Evolutionary conservation across 2,329 filamentous ascomycete species (phyloP).

Genomic region (Clonostachys chloroleuca): DNA sequence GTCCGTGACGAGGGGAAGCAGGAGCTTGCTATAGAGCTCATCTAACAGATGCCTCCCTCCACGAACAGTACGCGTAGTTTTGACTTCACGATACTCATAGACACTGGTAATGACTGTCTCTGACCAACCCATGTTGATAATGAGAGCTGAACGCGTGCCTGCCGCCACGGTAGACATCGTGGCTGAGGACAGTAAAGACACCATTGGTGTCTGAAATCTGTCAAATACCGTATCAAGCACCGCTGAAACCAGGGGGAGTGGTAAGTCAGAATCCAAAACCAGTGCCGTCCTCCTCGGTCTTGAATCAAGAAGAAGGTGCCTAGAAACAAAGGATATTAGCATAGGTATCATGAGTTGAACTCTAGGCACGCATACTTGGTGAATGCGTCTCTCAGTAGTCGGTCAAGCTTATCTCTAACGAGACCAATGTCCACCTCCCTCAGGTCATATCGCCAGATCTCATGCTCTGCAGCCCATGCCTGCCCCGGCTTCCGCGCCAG

Average conservation of each 20-base stretch:
- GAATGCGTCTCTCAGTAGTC: constrained; percentile 75
- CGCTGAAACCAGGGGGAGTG: constrained; percentile 72
- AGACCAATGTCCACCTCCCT: constrained; percentile 70
- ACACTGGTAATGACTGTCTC: constrained; percentile 83
- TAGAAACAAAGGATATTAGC: constrained; percentile 15
- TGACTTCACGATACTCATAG: constrained; percentile 85
- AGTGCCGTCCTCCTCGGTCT: constrained; percentile 72
- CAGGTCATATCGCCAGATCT: constrained; percentile 79
- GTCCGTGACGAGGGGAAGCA: constrained; percentile 31
- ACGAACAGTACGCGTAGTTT: constrained; percentile 64
- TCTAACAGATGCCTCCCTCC: constrained; percentile 69
- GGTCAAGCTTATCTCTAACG: constrained; percentile 82
- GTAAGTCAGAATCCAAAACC: constrained; percentile 72
- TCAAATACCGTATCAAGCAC: constrained; percentile 75
- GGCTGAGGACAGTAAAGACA: constrained; percentile 76
- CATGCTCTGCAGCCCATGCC: constrained; percentile 58
- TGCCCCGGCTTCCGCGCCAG: constrained; percentile 37
- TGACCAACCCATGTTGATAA: constrained; percentile 89
- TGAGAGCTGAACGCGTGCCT: constrained; percentile 78
- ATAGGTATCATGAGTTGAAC: constrained; percentile 14
- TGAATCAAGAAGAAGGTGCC: constrained; percentile 66
- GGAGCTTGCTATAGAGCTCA: constrained; percentile 56
- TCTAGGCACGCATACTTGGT: constrained; percentile 58
- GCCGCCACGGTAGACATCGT: constrained; percentile 73
- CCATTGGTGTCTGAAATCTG: constrained; percentile 72